Percentiles rank a stretch among this genome's conserved stretches.
These are phyloP conservation scores for Pythium guiyangense DNA, from an alignment of 352 stramenopile genomes.

Conservation along the genomic window DNA sequence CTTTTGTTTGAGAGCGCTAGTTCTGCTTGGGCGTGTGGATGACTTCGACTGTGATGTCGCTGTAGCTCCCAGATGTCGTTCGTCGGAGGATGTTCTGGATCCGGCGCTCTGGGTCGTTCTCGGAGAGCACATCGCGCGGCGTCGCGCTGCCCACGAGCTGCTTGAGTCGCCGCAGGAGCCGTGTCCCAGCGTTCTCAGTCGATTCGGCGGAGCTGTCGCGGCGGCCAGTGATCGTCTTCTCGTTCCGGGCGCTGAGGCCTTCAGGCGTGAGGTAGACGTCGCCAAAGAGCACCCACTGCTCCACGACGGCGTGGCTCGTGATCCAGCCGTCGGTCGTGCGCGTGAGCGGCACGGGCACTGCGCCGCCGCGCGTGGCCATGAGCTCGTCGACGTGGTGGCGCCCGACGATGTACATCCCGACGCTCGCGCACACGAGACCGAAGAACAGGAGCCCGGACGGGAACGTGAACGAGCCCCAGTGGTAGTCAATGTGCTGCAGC, in stretches of 20 bases:
- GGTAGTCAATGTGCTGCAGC: conserved; percentile 65
- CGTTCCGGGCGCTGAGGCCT: conserved; percentile 58
- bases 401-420: conserved; percentile 79
- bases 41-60: conserved; percentile 62
- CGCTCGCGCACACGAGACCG: conserved; percentile 63
- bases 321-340: conserved; percentile 77
- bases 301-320: conserved; percentile 69
- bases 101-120: conserved; percentile 61
- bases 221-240: conserved; percentile 16
- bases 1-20: too few species aligned
- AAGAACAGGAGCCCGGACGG: conserved; percentile 74
- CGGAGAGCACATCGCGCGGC: conserved; percentile 19
- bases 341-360: conserved; percentile 73
- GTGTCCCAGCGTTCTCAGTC: conserved; percentile 27
- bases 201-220: conserved; percentile 52
- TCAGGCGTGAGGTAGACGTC: conserved; percentile 65
- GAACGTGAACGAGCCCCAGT: conserved; percentile 70
- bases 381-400: conserved; percentile 76
- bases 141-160: conserved; percentile 28
- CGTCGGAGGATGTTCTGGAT: conserved; percentile 62
- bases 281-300: conserved; percentile 83
- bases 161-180: conserved; percentile 38
- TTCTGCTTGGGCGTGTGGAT: conserved; percentile 57
- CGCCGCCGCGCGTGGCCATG: conserved; percentile 74
- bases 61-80: conserved; percentile 80